phyloP scores from a whole-genome alignment of 495 filamentous ascomycete species.

The Lophiotrema nucula region DNA sequence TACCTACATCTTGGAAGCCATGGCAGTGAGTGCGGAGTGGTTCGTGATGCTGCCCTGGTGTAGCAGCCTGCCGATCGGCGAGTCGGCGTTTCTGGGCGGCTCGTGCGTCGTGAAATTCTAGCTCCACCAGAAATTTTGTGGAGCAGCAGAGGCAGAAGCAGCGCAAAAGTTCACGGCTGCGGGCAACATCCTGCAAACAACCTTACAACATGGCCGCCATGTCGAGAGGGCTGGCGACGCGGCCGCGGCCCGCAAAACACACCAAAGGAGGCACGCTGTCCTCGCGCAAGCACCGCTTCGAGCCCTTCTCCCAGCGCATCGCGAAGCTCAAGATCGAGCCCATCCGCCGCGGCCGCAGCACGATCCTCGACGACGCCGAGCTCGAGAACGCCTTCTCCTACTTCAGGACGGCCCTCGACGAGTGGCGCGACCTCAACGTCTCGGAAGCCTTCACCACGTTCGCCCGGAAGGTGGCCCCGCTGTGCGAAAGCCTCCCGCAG shows the following conservation, averaged over 20 bases:
- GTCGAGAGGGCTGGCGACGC: constrained; percentile 62
- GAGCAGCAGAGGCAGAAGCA: neutral
- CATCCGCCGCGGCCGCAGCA: constrained; percentile 76
- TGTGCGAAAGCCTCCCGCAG: constrained; percentile 86
- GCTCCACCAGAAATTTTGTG: neutral
- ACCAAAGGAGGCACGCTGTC: constrained; percentile 60
- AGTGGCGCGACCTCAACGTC: constrained; percentile 88
- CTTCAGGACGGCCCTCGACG: constrained; percentile 74
- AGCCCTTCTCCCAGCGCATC: constrained; percentile 90
- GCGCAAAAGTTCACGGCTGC: neutral
- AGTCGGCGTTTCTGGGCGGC: neutral
- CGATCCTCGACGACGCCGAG: constrained; percentile 75
- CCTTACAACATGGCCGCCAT: constrained; percentile 38
- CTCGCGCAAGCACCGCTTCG: constrained; percentile 80
- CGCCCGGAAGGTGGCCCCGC: constrained; percentile 64
- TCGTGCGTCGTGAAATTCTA: neutral
- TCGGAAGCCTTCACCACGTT: constrained; percentile 77
- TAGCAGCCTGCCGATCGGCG: neutral
- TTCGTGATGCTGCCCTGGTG: constrained; percentile 5
- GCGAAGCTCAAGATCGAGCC: constrained; percentile 92
- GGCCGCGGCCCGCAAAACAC: constrained; percentile 51
- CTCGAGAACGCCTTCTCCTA: constrained; percentile 68
- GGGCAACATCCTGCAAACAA: neutral
- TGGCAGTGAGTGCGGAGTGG: constrained; percentile 30
- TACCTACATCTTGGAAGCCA: constrained; percentile 73